phyloP scores from a whole-genome alignment of 2,329 filamentous ascomycete genomes.

The Scortechinia acanthostroma region DNA sequence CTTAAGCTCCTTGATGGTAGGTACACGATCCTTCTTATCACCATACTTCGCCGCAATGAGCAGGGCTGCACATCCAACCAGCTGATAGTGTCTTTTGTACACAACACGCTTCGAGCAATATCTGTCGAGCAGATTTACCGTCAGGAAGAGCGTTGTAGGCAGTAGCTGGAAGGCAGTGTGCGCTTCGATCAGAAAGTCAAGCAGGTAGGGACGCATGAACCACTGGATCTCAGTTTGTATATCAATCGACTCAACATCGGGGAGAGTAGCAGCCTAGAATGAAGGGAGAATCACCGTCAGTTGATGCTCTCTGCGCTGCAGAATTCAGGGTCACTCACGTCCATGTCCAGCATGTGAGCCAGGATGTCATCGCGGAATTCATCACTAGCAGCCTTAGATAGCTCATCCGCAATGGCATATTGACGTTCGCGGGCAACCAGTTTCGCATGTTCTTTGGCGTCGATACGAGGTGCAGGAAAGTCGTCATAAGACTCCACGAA shows the following conservation, averaged over 20 bases:
- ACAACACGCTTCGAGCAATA: constrained; percentile 97
- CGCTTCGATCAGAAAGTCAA: constrained; percentile 96
- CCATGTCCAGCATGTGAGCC: constrained; percentile 91
- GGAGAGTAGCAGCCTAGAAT: constrained; percentile 73
- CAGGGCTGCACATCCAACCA: constrained; percentile 91
- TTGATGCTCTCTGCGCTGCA: neutral
- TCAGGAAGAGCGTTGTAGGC: constrained; percentile 90
- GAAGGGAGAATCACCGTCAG: constrained; percentile 7
- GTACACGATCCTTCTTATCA: constrained; percentile 97
- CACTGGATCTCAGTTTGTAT: constrained; percentile 99
- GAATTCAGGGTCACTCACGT: constrained; percentile 42
- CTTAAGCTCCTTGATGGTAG: constrained; percentile 91
- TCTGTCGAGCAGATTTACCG: constrained; percentile 90
- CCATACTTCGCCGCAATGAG: constrained; percentile 97
- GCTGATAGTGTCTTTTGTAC: constrained; percentile 97
- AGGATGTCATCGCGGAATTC: constrained; percentile 94
- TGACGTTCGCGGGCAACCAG: constrained; percentile 76
- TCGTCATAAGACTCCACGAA: constrained; percentile 47
- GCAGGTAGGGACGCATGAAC: constrained; percentile 97
- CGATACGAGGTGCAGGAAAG: constrained; percentile 44
- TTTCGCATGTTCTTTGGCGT: constrained; percentile 69
- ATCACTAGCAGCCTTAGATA: constrained; percentile 76
- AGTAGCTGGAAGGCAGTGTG: constrained; percentile 90
- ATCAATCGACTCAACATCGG: constrained; percentile 95
- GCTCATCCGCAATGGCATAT: constrained; percentile 79